Percentiles rank a stretch among this genome's conserved stretches.
phyloP scores from a whole-genome alignment of 2,329 filamentous ascomycete species.

The Colletotrichum karsti region DNA sequence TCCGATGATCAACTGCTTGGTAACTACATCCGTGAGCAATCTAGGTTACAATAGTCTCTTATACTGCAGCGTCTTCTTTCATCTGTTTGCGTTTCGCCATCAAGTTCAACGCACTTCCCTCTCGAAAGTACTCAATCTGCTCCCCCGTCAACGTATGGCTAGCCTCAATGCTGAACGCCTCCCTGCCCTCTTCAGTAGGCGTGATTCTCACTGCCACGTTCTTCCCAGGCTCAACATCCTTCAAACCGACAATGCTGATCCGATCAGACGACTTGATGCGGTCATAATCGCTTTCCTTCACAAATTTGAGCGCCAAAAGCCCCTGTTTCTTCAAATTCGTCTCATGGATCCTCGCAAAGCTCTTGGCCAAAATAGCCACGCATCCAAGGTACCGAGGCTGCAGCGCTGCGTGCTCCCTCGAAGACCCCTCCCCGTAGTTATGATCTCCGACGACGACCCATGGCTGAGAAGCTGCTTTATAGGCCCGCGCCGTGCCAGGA shows the following conservation, averaged over 20 bases:
- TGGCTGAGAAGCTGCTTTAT: conserved; percentile 59
- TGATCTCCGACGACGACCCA: conserved; percentile 37
- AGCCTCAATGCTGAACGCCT: not conserved
- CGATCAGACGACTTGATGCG: not conserved
- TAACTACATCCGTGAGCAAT: no score
- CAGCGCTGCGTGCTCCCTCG: conserved; percentile 86
- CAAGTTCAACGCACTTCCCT: not conserved
- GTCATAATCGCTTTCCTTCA: not conserved
- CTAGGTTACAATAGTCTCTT: not conserved
- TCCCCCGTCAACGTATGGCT: not conserved
- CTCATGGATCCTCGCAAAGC: conserved; percentile 90
- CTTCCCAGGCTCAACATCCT: not conserved
- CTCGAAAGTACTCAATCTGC: not conserved
- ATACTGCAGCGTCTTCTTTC: not conserved
- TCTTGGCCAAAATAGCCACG: conserved; percentile 81
- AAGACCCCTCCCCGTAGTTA: conserved; percentile 86
- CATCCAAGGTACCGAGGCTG: conserved; percentile 86
- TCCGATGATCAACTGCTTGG: no score
- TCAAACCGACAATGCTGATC: not conserved
- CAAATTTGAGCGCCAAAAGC: conserved; percentile 65
- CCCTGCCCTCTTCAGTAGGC: not conserved
- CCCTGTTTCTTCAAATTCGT: conserved; percentile 91
- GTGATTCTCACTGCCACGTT: not conserved
- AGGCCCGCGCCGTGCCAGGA: conserved; percentile 77
- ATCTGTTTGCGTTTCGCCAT: not conserved